Conservation (phyloP, 2,329 filamentous ascomycete species). For the Ceratocystis alfenasii region DNA sequence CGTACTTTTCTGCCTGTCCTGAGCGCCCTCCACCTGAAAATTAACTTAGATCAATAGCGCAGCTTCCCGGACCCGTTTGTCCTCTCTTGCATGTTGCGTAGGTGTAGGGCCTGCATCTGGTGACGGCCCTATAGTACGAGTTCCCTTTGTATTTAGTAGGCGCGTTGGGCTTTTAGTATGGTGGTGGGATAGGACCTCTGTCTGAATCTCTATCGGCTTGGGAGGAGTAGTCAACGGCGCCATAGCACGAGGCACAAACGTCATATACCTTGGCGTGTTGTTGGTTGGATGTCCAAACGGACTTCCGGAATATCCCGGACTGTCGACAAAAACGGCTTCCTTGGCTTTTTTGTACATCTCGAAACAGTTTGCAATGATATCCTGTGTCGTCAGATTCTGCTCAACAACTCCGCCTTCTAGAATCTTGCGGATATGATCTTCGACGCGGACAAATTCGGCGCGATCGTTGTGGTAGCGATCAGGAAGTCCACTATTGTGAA, state of each 20-base stretch:
- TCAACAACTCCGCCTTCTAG: constrained; percentile 39
- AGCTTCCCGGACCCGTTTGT: background rate
- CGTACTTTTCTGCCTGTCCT: too few species aligned
- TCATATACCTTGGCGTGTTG: constrained; percentile 1
- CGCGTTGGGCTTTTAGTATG: background rate
- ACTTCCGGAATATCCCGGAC: constrained; percentile 28
- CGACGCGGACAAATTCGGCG: constrained; percentile 38
- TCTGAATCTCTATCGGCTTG: background rate
- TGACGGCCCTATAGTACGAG: background rate
- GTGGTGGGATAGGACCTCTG: background rate
- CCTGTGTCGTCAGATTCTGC: constrained; percentile 34
- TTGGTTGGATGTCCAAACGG: background rate
- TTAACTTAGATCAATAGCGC: background rate
- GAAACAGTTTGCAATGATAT: constrained; percentile 39
- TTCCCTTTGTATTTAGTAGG: background rate
- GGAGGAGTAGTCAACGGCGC: background rate
- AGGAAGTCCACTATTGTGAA: constrained; percentile 44
- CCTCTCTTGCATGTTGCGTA: background rate
- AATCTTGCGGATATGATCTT: constrained; percentile 40
- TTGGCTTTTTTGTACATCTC: constrained; percentile 36
- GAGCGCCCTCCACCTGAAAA: background rate
- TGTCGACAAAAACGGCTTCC: constrained; percentile 37
- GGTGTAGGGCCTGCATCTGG: background rate
- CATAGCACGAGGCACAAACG: background rate
- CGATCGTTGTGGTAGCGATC: constrained; percentile 40